Evolutionary conservation across 139 green algal genomes (phyloP).

Genomic region (Pleodorina starrii): DNA sequence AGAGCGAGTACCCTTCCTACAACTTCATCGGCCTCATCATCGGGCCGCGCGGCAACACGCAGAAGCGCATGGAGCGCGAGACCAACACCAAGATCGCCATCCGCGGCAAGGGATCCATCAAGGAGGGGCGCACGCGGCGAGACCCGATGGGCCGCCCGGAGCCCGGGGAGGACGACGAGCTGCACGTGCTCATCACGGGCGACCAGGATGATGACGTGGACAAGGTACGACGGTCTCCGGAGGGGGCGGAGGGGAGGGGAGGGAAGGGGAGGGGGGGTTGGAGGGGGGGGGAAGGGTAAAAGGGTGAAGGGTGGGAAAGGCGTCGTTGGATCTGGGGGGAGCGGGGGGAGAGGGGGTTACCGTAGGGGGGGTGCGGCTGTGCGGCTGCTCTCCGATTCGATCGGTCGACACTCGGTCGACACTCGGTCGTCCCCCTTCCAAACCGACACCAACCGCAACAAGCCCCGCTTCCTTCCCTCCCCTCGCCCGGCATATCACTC

Average conservation of each 20-base stretch:
- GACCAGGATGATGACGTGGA: conserved; percentile 80
- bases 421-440: background rate
- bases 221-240: conserved; percentile 15
- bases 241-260: background rate
- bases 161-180: conserved; percentile 87
- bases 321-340: too few relatives aligned
- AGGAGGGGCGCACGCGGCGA: conserved; percentile 81
- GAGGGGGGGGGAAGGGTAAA: too few relatives aligned
- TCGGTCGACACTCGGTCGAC: too few relatives aligned
- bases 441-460: background rate
- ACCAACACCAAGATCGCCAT: conserved; percentile 95
- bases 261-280: too few relatives aligned
- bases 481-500: too few relatives aligned
- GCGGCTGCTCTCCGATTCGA: too few relatives aligned
- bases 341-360: too few relatives aligned
- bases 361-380: too few relatives aligned
- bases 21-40: conserved; percentile 99
- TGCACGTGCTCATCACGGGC: conserved; percentile 93
- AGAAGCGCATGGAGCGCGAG: conserved; percentile 96
- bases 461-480: too few relatives aligned
- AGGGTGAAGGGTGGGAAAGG: too few relatives aligned
- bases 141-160: conserved; percentile 68
- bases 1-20: conserved; percentile 90
- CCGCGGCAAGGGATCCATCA: conserved; percentile 87
- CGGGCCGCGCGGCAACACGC: conserved; percentile 86